Percentiles rank a stretch among this genome's conserved stretches.
Evolutionary conservation across 176 grass and related monocot species (phyloP).

Genomic region (Cymbopogon citratus): DNA sequence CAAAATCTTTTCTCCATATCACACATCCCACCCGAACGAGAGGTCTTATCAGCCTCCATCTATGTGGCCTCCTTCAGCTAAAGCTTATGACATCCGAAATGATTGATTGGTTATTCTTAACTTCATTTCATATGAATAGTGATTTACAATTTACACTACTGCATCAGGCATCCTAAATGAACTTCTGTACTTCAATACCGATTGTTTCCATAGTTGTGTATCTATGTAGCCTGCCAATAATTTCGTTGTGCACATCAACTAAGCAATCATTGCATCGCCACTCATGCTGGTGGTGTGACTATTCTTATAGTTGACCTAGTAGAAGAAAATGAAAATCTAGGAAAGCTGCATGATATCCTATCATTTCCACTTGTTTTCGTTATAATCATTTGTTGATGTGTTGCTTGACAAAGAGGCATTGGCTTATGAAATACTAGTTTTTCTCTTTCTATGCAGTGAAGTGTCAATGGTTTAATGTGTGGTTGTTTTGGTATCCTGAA

Average conservation of each 20-base stretch:
- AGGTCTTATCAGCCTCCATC: slow-evolving; percentile 25
- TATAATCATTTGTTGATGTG: slow-evolving; percentile 30
- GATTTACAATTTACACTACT: not conserved
- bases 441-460: not conserved
- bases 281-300: slow-evolving; percentile 40
- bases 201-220: slow-evolving; percentile 10
- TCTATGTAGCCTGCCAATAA: not conserved
- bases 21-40: slow-evolving; percentile 29
- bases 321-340: slow-evolving; percentile 24
- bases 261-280: slow-evolving; percentile 48
- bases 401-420: slow-evolving; percentile 14
- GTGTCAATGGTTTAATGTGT: slow-evolving; percentile 13
- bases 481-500: slow-evolving; percentile 13
- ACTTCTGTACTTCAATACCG: slow-evolving; percentile 1
- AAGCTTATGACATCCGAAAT: slow-evolving; percentile 28
- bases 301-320: slow-evolving; percentile 60
- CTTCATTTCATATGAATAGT: slow-evolving; percentile 30
- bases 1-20: slow-evolving; percentile 14
- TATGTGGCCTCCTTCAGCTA: not conserved
- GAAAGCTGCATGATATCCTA: slow-evolving; percentile 37
- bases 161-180: slow-evolving; percentile 1
- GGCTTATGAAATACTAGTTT: not conserved
- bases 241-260: slow-evolving; percentile 35
- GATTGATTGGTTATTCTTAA: not conserved
- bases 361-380: slow-evolving; percentile 46